These are phyloP conservation scores for Tuctoria greenei DNA, from an alignment of 176 grass and related monocot species.

Conservation along the genomic window DNA sequence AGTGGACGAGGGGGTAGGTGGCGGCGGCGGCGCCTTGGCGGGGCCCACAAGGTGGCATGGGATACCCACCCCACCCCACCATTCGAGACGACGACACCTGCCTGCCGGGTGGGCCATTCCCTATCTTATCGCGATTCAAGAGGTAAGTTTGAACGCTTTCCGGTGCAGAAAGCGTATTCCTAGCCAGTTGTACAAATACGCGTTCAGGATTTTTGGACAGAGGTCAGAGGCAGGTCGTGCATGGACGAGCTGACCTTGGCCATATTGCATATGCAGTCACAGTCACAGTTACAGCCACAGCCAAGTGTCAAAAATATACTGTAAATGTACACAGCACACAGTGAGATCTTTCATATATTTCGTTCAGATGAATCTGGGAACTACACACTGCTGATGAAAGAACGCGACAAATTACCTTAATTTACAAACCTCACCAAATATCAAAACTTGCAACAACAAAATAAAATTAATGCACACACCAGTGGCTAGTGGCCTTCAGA, in stretches of 20 bases:
- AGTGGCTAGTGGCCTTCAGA: slow-evolving; percentile 11
- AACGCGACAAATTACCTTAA: background rate
- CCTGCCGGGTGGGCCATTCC: background rate
- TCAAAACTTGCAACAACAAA: background rate
- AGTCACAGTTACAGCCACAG: too few relatives aligned
- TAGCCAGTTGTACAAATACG: background rate
- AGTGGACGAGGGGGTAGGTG: slow-evolving; percentile 6
- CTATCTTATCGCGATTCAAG: too few relatives aligned
- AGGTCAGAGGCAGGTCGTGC: too few relatives aligned
- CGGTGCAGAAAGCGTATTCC: background rate
- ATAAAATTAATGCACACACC: slow-evolving; percentile 5
- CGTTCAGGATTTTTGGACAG: background rate
- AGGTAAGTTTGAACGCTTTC: background rate
- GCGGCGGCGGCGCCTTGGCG: slow-evolving; percentile 5
- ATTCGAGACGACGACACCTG: background rate
- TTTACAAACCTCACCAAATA: slow-evolving; percentile 39
- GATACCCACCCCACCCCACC: background rate
- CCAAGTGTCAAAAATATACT: too few relatives aligned
- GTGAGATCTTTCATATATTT: background rate
- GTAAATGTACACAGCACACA: too few relatives aligned
- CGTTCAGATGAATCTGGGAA: too few relatives aligned
- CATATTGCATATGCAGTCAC: too few relatives aligned
- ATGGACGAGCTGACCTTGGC: too few relatives aligned
- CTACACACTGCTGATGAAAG: too few relatives aligned
- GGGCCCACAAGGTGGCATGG: too few relatives aligned